These are phyloP conservation scores for Puya raimondii DNA, from an alignment of 176 grass and related monocot genomes.

Conservation along the genomic window DNA sequence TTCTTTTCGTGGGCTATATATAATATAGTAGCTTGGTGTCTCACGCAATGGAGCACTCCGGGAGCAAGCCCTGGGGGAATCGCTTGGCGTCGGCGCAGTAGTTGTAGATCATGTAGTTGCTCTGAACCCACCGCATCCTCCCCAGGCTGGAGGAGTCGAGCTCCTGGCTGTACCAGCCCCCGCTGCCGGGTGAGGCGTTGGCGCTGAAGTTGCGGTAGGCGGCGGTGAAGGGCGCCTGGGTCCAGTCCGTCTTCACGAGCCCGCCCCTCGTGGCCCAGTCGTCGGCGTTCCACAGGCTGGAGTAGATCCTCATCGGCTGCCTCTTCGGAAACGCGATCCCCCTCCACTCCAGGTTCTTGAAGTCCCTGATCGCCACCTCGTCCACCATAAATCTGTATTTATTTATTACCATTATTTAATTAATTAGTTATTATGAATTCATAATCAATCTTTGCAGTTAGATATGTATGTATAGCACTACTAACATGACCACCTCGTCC, in stretches of 20 bases:
- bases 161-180: conserved; percentile 77
- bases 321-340: conserved; percentile 77
- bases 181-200: conserved; percentile 21
- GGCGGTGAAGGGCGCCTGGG: conserved; percentile 56
- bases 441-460: background rate
- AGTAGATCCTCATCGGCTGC: conserved; percentile 83
- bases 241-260: conserved; percentile 78
- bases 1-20: background rate
- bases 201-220: conserved; percentile 57
- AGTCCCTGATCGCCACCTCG: conserved; percentile 68
- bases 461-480: conserved; percentile 2
- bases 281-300: conserved; percentile 86
- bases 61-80: conserved; percentile 38
- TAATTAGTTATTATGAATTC: background rate
- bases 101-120: conserved; percentile 88
- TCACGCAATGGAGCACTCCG: conserved; percentile 48
- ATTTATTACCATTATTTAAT: too few species aligned
- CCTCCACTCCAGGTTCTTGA: conserved; percentile 52
- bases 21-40: background rate
- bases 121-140: conserved; percentile 72
- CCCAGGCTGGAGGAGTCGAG: conserved; percentile 50
- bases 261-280: conserved; percentile 89
- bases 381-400: conserved; percentile 96
- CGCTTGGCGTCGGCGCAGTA: conserved; percentile 80
- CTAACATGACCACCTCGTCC: too few species aligned